phyloP scores from a whole-genome alignment of 2,329 filamentous ascomycete species.

The Nemania diffusa region DNA sequence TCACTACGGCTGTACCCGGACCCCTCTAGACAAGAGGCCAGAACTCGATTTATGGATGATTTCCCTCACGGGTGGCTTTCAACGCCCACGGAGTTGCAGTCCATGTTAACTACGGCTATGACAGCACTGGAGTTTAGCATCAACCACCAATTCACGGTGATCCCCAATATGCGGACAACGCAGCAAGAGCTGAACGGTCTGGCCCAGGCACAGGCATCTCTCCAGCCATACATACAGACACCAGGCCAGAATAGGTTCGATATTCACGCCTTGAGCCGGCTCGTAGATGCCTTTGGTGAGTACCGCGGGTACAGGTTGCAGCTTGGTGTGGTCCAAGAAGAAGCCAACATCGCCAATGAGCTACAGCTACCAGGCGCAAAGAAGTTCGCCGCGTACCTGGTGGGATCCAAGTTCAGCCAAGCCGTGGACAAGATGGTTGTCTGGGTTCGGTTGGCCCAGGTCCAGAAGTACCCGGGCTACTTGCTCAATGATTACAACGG shows the following conservation, averaged over 20 bases:
- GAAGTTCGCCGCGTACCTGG: constrained; percentile 3
- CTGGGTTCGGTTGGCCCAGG: constrained; percentile 20
- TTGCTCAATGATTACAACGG: constrained; percentile 17
- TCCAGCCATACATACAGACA: not conserved
- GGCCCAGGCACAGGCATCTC: not conserved
- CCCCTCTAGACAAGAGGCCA: not conserved
- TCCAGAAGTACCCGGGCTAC: not conserved
- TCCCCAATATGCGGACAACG: not conserved
- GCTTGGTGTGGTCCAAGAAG: constrained; percentile 31
- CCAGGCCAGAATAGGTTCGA: constrained; percentile 16
- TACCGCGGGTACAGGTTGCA: constrained; percentile 19
- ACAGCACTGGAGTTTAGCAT: constrained; percentile 22
- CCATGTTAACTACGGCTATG: not conserved
- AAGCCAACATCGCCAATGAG: not conserved
- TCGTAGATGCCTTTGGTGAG: constrained; percentile 25
- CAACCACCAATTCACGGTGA: constrained; percentile 19
- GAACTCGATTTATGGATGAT: not conserved
- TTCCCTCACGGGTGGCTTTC: constrained; percentile 14
- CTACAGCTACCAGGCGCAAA: not conserved
- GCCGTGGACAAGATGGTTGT: constrained; percentile 23
- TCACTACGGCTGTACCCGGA: constrained; percentile 1
- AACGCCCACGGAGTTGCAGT: not conserved
- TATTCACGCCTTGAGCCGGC: constrained; percentile 3
- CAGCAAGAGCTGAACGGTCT: not conserved
- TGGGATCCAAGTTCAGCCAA: constrained; percentile 19